phyloP scores from a whole-genome alignment of 2,329 filamentous ascomycete species.

The Chrysoporthe cubensis region DNA sequence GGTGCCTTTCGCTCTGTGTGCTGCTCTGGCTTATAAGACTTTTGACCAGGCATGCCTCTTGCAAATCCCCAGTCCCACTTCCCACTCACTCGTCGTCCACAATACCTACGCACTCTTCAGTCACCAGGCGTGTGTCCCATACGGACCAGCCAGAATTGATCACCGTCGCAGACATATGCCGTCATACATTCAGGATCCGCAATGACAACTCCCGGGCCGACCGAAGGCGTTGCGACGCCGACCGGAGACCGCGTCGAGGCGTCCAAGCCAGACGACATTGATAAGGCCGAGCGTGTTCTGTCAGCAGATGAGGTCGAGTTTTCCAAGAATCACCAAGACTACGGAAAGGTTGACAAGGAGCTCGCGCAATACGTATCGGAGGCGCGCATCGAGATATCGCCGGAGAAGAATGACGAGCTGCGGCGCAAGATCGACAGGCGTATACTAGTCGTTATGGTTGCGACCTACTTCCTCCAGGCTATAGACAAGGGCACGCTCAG shows the following conservation, averaged over 20 bases:
- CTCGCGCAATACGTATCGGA: conserved; percentile 69
- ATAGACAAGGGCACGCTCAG: conserved; percentile 70
- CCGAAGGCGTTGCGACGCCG: not conserved
- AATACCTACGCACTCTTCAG: not conserved
- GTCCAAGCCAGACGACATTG: conserved; percentile 4
- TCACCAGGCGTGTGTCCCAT: not conserved
- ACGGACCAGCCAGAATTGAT: not conserved
- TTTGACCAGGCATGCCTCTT: not conserved
- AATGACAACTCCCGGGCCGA: conserved; percentile 5
- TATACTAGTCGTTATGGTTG: conserved; percentile 71
- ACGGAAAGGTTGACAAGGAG: conserved; percentile 64
- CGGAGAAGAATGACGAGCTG: conserved; percentile 63
- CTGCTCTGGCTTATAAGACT: not conserved
- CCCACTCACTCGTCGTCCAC: not conserved
- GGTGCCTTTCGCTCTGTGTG: not conserved
- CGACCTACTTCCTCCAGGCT: conserved; percentile 73
- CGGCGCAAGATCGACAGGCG: conserved; percentile 69
- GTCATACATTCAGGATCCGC: not conserved
- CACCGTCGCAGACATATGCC: not conserved
- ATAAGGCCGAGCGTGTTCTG: conserved; percentile 26
- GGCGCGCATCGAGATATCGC: conserved; percentile 58
- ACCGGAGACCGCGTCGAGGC: too few relatives aligned
- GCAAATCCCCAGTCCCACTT: not conserved
- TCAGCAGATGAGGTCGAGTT: conserved; percentile 40
- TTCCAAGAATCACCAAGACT: conserved; percentile 52